Base-by-base conservation (phyloP, 352 stramenopile species). In the Globisporangium radiosum region DNA sequence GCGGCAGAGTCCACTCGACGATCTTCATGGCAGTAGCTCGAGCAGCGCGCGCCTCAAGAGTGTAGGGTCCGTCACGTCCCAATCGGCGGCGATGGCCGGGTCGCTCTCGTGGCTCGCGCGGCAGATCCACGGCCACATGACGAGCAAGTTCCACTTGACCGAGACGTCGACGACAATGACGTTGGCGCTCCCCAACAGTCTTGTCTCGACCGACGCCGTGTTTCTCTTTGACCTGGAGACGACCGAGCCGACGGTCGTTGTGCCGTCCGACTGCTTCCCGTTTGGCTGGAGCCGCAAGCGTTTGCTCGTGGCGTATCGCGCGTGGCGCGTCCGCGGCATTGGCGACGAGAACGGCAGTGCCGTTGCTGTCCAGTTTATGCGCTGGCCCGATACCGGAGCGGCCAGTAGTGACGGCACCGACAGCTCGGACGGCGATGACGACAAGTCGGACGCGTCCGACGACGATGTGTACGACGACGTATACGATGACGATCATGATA, bases 101-200 rank as follows among this genome's bases (percentile, higher is more conserved):
- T 72, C 73, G 25, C 53, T 70, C 4, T 74, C 70, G 25, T 90
- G 80, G 80, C 59, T 90, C 10, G 63, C 70, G 6, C 76, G 78
- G 7, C 75, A 79, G 52, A 70, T 90, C 50, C 70, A 84, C 37
- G 60, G 68, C 25, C 80, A 86, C 60, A 76, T 72, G 56, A 79
- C 70, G 0, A 71, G 85, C 52, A 61, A 73, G 25, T 73, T 84
- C 25, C 67, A 85, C 51, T 57, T 90, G 14, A 81, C 80, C 7
- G 80, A 90, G 61, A 88, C 80, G 2, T 64, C 70, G 51, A 75
- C 68, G 51, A 84, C 67, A 9, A 75, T 90, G 64, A 85, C 76
- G 13, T 52, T 90, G 6, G 73, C 76, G 8, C 67, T 87, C 8
- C 75, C 69, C 10, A 75, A 88, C 63, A 87, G 77, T 48, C 59